Conservation (phyloP, 495 filamentous ascomycete genomes). For the Hypoxylon fragiforme region DNA sequence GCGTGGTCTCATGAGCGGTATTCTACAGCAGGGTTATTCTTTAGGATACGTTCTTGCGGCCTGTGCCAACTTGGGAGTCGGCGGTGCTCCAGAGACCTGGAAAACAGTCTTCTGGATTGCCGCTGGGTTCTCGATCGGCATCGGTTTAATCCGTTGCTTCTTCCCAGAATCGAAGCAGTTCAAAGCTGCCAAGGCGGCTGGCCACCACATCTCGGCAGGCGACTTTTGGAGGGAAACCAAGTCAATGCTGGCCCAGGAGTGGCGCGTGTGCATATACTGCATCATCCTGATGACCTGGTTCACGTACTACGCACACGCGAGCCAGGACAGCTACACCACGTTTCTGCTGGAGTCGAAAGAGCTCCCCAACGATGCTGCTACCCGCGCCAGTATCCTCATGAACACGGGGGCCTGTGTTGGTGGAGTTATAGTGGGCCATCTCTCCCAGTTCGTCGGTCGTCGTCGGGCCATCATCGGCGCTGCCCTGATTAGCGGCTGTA, state of each 20-base stretch:
- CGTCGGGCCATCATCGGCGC: conserved; percentile 65
- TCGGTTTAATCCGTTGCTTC: conserved; percentile 63
- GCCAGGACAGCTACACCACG: conserved; percentile 77
- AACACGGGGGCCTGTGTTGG: conserved; percentile 75
- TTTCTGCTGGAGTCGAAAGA: conserved; percentile 71
- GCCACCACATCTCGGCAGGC: conserved; percentile 48
- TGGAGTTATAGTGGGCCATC: conserved; percentile 70
- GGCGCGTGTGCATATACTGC: conserved; percentile 72
- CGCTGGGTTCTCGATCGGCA: conserved; percentile 63
- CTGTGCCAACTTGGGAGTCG: conserved; percentile 68
- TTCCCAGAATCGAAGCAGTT: conserved; percentile 77
- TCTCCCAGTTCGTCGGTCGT: conserved; percentile 72
- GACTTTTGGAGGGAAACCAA: conserved; percentile 66
- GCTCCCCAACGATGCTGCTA: conserved; percentile 60
- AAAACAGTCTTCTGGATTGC: conserved; percentile 68
- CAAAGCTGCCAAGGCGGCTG: conserved; percentile 60
- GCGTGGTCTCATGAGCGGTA: conserved; percentile 74
- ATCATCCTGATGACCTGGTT: conserved; percentile 74
- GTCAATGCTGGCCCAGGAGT: conserved; percentile 65
- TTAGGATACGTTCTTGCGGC: conserved; percentile 76
- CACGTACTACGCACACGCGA: conserved; percentile 51
- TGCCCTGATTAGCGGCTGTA: conserved; percentile 55
- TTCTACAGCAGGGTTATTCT: conserved; percentile 77
- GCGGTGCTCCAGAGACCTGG: conserved; percentile 58
- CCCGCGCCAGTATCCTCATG: conserved; percentile 71